Evolutionary conservation across 306 rosid species (phyloP).

Genomic region (Lathyrus aphaca): DNA sequence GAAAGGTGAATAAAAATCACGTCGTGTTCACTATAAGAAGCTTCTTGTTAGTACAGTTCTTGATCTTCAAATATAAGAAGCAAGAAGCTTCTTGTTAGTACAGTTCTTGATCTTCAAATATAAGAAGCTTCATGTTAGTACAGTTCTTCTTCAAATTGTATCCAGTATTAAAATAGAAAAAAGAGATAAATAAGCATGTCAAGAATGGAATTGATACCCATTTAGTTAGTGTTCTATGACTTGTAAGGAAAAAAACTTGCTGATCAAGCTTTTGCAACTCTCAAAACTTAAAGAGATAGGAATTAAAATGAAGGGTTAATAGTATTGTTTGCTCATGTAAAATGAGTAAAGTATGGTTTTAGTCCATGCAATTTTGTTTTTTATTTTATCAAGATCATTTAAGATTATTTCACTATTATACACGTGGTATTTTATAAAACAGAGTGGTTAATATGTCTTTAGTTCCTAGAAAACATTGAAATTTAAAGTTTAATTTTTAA

Average conservation of each 20-base stretch:
- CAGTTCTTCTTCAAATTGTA: slow-evolving; percentile 1
- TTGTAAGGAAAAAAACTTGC: background rate
- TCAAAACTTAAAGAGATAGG: background rate
- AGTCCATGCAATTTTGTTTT: too few relatives aligned
- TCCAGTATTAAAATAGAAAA: slow-evolving; percentile 1
- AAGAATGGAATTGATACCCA: slow-evolving; percentile 11
- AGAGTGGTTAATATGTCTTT: too few relatives aligned
- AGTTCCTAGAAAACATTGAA: too few relatives aligned
- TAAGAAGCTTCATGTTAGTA: slow-evolving; percentile 12
- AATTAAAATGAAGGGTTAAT: too few relatives aligned
- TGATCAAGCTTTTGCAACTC: background rate
- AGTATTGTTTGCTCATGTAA: too few relatives aligned
- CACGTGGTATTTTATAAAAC: too few relatives aligned
- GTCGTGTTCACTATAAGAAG: slow-evolving; percentile 12
- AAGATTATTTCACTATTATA: too few relatives aligned
- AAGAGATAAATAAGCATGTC: background rate
- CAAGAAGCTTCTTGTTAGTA: slow-evolving; percentile 13
- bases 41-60: slow-evolving; percentile 6
- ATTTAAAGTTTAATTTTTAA: too few relatives aligned
- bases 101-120: background rate
- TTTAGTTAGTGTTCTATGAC: background rate
- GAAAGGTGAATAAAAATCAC: background rate
- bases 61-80: slow-evolving; percentile 1
- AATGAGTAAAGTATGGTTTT: too few relatives aligned
- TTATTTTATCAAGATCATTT: too few relatives aligned